These are phyloP conservation scores for Solanum peruvianum DNA, from an alignment of 257 asterid genomes.

Conservation along the genomic window DNA sequence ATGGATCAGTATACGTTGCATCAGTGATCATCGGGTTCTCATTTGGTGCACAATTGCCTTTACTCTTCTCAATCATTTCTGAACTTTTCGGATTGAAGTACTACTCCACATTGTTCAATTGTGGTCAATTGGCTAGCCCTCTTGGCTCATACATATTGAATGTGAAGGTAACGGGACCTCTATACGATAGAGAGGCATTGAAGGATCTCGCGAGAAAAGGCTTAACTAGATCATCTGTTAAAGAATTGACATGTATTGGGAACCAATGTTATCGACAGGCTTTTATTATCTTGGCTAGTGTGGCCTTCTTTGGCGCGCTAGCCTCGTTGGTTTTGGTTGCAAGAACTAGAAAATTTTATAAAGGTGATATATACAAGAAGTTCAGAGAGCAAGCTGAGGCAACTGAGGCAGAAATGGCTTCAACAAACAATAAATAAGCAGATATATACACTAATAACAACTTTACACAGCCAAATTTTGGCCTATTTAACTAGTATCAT, in stretches of 20 bases:
- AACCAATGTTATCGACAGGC: conserved; percentile 36
- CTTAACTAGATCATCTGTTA: conserved; percentile 33
- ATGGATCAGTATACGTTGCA: conserved; percentile 52
- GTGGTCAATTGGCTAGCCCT: conserved; percentile 75
- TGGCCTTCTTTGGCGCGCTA: conserved; percentile 50
- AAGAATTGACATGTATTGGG: conserved; percentile 55
- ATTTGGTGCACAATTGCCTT: conserved; percentile 63
- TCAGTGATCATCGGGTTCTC: conserved; percentile 70
- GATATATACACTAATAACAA: not conserved
- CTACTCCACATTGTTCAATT: conserved; percentile 62
- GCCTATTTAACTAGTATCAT: not conserved
- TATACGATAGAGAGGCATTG: conserved; percentile 58
- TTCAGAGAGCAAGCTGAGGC: conserved; percentile 36
- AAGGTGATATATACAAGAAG: conserved; percentile 61
- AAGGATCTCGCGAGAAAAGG: conserved; percentile 41
- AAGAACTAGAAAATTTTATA: conserved; percentile 50
- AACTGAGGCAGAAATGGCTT: conserved; percentile 11
- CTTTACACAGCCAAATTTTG: not conserved
- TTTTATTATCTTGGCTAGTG: conserved; percentile 35
- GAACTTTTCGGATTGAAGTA: conserved; percentile 66
- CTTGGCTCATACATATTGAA: conserved; percentile 61
- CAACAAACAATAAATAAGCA: not conserved
- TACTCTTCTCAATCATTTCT: conserved; percentile 48
- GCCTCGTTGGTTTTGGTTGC: conserved; percentile 44
- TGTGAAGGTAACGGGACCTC: conserved; percentile 49